Evolutionary conservation across 129 eudicot genomes (phyloP), one percentile per base, ranked within the genome.

Genomic region (Calendula officinalis): DNA sequence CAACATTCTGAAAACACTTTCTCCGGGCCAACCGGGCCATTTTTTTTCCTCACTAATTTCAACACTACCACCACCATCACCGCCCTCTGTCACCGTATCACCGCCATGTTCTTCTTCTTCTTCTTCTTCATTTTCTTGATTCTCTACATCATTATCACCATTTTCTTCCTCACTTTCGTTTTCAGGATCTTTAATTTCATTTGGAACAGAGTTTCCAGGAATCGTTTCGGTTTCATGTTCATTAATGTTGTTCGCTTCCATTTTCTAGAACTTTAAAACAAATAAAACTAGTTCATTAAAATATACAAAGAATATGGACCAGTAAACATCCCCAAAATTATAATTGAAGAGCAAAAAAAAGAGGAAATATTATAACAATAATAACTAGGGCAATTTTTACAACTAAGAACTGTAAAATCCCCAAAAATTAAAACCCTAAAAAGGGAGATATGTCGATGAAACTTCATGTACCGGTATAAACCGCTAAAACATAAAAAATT

Each of bases 11-110:
- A 83, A 92, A 37, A 92, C 98, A 60, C 80, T 92, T 74, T 92
- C 98, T 65, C 98, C 98, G 14, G 98, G 96, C 96, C 96, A 92
- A 41, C 98, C 98, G 7, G 98, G 98, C 98, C 98, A 92, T 66
- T 79, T 92, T 70, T 82, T 82, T 63, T 82, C 96, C 53, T 2
- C 50, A 3, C 6, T 30, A 7, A 33, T 44, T 22, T 47, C 57
- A 8, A 64, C 54, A 53, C 40, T 57, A 15, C 10, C 40, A 62
- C 47, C 70, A 7, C 32, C 55, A 38, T n/a, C 64, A 12, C 45
- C 64, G 32, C 30, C 60, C n/a, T 66, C 70, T 51, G 22, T 66
- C 22, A 2, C 34, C 51, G 68, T 62, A 30, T 17, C 76, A 11
- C 55, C 63, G 3, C 32, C 68, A 36, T 58, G 64, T 58, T 58